Evolutionary conservation across 306 rosid species (phyloP).

Genomic region (Trifolium pratense): DNA sequence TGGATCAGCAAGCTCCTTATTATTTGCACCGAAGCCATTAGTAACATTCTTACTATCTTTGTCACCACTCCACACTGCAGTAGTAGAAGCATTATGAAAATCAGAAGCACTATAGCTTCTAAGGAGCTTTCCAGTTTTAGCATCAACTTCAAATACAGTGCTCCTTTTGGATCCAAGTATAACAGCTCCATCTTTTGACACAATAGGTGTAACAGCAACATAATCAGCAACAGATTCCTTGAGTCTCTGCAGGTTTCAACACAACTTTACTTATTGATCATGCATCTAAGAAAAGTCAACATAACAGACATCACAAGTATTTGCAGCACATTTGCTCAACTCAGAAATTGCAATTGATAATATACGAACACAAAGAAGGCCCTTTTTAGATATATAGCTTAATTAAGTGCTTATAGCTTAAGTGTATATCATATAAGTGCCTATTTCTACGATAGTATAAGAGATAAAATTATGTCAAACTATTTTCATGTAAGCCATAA

Average conservation of each 20-base stretch:
- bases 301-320: not conserved
- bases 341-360: not conserved
- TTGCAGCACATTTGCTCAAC: not conserved
- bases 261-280: not conserved
- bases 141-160: slow-evolving; percentile 72
- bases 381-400: too few relatives aligned
- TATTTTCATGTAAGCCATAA: too few relatives aligned
- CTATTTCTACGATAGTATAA: not conserved
- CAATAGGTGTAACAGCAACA: slow-evolving; percentile 58
- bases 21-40: slow-evolving; percentile 13
- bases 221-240: slow-evolving; percentile 60
- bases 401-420: not conserved
- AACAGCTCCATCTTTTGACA: slow-evolving; percentile 72
- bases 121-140: slow-evolving; percentile 59
- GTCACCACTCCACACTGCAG: slow-evolving; percentile 33
- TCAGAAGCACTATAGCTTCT: slow-evolving; percentile 47
- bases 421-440: not conserved
- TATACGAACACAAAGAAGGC: not conserved
- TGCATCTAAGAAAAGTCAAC: not conserved
- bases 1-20: slow-evolving; percentile 50
- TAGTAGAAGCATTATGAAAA: slow-evolving; percentile 43
- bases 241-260: slow-evolving; percentile 59
- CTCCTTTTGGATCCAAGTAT: slow-evolving; percentile 73
- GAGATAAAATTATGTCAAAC: not conserved
- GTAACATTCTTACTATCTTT: slow-evolving; percentile 23